Percentiles rank a stretch among this genome's conserved stretches.
Conservation (phyloP, 2,329 filamentous ascomycete species). For the Sporothrix pseudoabietina region DNA sequence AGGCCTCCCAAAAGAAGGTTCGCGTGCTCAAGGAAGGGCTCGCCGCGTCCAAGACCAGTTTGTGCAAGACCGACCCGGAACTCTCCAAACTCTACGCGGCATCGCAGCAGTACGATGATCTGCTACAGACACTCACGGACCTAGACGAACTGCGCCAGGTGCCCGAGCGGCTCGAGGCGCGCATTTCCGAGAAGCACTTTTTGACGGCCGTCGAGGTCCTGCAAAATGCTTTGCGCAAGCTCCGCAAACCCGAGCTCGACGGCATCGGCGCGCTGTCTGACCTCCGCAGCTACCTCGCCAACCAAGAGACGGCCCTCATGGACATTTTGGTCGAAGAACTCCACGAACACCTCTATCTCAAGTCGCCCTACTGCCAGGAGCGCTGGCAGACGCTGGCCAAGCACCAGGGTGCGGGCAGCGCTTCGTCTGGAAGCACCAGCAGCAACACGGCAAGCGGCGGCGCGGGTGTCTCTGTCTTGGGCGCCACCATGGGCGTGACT, state of each 20-base stretch:
- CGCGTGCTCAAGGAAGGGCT: constrained; percentile 82
- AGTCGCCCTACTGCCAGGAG: constrained; percentile 96
- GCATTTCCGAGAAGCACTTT: constrained; percentile 95
- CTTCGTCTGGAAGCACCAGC: background rate
- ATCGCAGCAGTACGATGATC: constrained; percentile 86
- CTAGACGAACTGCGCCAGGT: constrained; percentile 87
- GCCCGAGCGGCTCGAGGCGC: constrained; percentile 88
- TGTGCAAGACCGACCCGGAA: constrained; percentile 85
- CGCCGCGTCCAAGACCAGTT: constrained; percentile 73
- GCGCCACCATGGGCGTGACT: constrained; percentile 12
- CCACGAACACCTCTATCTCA: constrained; percentile 95
- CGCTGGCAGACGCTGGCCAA: constrained; percentile 85
- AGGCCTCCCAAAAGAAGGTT: constrained; percentile 82
- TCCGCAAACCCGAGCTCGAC: constrained; percentile 86
- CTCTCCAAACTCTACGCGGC: constrained; percentile 84
- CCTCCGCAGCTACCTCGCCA: constrained; percentile 81
- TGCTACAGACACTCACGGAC: constrained; percentile 79
- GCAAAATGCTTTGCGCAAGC: constrained; percentile 79
- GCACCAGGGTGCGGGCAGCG: constrained; percentile 52
- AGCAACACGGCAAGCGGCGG: background rate
- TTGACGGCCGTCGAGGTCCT: constrained; percentile 89
- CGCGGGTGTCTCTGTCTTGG: background rate
- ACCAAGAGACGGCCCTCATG: constrained; percentile 87
- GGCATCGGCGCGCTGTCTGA: constrained; percentile 87
- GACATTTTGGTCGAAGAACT: constrained; percentile 97